These are phyloP conservation scores for Sclerotinia glacialis DNA, from an alignment of 2,329 filamentous ascomycete species.

Conservation along the genomic window DNA sequence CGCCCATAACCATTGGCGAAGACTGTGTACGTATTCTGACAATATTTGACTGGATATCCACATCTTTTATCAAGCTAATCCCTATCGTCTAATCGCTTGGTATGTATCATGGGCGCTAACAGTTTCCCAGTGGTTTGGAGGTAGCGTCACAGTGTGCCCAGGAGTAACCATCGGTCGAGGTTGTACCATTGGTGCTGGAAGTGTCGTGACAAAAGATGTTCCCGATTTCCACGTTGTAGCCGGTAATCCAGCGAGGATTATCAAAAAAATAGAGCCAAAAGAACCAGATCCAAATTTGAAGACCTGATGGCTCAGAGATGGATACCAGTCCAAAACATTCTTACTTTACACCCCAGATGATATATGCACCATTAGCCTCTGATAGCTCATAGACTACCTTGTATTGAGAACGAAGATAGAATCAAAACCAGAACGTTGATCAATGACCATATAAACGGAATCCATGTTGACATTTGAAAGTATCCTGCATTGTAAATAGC, in stretches of 20 bases:
- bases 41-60: background rate
- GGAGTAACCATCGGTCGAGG: conserved; percentile 78
- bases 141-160: conserved; percentile 66
- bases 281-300: conserved; percentile 32
- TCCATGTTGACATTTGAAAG: conserved; percentile 73
- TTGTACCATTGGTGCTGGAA: conserved; percentile 72
- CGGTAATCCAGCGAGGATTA: conserved; percentile 64
- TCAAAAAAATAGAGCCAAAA: conserved; percentile 45
- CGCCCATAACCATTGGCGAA: conserved; percentile 70
- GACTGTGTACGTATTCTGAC: conserved; percentile 53
- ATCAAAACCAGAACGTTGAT: conserved; percentile 67
- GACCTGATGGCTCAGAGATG: background rate
- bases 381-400: conserved; percentile 58
- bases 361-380: background rate
- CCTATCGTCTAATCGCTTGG: background rate
- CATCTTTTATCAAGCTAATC: background rate
- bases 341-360: background rate
- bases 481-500: conserved; percentile 66
- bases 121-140: conserved; percentile 60
- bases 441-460: conserved; percentile 67
- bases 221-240: conserved; percentile 60
- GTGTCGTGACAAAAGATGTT: conserved; percentile 79
- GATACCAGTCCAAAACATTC: background rate
- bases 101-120: background rate
- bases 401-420: conserved; percentile 68